Conservation (phyloP, 257 asterid genomes). For the Solanum okadae region DNA sequence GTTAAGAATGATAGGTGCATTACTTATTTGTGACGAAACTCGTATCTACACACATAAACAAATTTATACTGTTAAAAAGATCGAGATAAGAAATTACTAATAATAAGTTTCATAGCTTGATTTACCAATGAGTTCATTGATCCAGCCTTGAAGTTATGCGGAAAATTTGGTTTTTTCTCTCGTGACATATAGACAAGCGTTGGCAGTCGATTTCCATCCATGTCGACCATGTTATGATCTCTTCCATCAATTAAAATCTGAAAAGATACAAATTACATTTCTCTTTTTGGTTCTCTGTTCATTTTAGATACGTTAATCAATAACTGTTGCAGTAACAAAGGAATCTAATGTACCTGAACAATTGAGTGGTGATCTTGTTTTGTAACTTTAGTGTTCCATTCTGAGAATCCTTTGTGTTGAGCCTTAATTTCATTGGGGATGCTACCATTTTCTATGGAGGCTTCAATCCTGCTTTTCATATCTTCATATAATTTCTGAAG, state of each 20-base stretch:
- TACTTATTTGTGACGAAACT: conserved; percentile 66
- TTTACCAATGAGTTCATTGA: conserved; percentile 54
- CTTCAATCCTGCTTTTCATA: conserved; percentile 46
- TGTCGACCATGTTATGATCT: conserved; percentile 17
- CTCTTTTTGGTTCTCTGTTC: not conserved
- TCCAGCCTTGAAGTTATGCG: conserved; percentile 65
- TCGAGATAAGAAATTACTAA: not conserved
- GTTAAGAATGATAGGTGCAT: conserved; percentile 70
- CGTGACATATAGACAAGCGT: conserved; percentile 44
- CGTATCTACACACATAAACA: conserved; percentile 38
- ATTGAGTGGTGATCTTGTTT: conserved; percentile 69
- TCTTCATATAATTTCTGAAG: conserved; percentile 52
- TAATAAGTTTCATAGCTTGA: not conserved
- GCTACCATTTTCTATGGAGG: conserved; percentile 17
- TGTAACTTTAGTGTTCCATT: conserved; percentile 36
- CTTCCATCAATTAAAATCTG: conserved; percentile 37
- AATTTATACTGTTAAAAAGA: not conserved
- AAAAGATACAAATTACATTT: not conserved
- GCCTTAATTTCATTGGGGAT: conserved; percentile 25
- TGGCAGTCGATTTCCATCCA: conserved; percentile 33
- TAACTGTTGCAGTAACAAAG: not conserved
- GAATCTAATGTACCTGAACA: conserved; percentile 37
- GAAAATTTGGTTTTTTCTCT: conserved; percentile 35
- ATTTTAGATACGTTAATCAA: not conserved
- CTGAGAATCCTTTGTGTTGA: conserved; percentile 53